These are phyloP conservation scores for Tetracentron sinense DNA, from an alignment of 164 flowering plant species.

Conservation along the genomic window DNA sequence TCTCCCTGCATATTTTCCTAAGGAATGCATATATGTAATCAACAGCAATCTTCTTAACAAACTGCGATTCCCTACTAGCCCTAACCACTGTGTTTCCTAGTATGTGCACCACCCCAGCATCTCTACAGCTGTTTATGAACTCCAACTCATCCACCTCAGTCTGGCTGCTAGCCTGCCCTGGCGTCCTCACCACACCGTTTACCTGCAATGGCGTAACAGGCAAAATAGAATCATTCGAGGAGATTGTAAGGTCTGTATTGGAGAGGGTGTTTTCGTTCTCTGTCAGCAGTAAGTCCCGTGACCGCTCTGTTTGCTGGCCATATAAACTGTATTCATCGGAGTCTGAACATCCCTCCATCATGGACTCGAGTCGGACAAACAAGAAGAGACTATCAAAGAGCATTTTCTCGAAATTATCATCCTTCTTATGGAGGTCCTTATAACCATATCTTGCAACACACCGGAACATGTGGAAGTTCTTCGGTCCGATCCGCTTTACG, in stretches of 20 bases:
- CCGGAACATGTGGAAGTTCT: constrained; percentile 88
- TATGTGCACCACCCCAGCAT: constrained; percentile 94
- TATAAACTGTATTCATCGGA: constrained; percentile 58
- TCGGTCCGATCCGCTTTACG: constrained; percentile 88
- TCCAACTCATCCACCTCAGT: constrained; percentile 70
- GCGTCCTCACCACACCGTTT: constrained; percentile 24
- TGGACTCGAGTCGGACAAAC: constrained; percentile 76
- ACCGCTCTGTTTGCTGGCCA: constrained; percentile 52
- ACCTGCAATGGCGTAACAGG: constrained; percentile 37
- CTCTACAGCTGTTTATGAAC: constrained; percentile 66
- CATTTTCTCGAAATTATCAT: constrained; percentile 88
- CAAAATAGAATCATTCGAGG: constrained; percentile 67
- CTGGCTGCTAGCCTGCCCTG: constrained; percentile 47
- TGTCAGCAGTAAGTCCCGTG: constrained; percentile 33
- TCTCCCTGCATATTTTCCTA: constrained; percentile 87
- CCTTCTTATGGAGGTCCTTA: constrained; percentile 92
- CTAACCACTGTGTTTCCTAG: constrained; percentile 82
- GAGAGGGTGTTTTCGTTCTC: constrained; percentile 38
- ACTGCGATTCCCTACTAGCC: constrained; percentile 63
- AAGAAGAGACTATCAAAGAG: constrained; percentile 69
- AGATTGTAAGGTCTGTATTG: constrained; percentile 34
- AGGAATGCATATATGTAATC: constrained; percentile 91
- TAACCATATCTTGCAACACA: constrained; percentile 98
- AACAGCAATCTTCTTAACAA: constrained; percentile 69
- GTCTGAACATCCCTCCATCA: constrained; percentile 97